Evolutionary conservation across 108 stramenopile genomes (phyloP).

Genomic region (Cyclostephanos invisitatus): DNA sequence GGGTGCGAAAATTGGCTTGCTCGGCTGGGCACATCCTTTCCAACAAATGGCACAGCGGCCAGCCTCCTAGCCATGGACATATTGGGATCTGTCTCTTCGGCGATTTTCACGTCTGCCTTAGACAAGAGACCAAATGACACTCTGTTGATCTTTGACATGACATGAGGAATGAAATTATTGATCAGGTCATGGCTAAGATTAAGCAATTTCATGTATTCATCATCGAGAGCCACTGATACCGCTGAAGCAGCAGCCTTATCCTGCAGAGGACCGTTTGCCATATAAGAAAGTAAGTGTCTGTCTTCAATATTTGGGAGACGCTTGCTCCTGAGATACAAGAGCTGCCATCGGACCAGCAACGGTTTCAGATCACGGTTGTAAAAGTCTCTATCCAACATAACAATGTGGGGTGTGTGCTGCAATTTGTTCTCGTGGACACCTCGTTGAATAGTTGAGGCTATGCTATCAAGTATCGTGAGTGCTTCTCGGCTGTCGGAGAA

Average conservation of each 20-base stretch:
- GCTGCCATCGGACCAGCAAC: conserved; percentile 94
- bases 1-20: conserved; percentile 99
- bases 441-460: conserved; percentile 75
- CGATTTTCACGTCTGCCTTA: conserved; percentile 69
- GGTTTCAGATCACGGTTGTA: conserved; percentile 90
- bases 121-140: conserved; percentile 94
- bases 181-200: conserved; percentile 95
- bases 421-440: conserved; percentile 84
- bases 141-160: conserved; percentile 95
- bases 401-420: conserved; percentile 92
- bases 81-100: conserved; percentile 78
- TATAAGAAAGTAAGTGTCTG: conserved; percentile 89
- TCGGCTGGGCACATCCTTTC: conserved; percentile 96
- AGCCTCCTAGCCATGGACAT: conserved; percentile 92
- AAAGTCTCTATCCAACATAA: conserved; percentile 87
- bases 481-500: conserved; percentile 87
- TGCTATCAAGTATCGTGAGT: conserved; percentile 80
- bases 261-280: conserved; percentile 86
- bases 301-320: conserved; percentile 90
- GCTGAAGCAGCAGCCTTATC: conserved; percentile 77
- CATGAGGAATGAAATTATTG: conserved; percentile 89
- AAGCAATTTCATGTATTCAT: conserved; percentile 98
- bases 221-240: conserved; percentile 89
- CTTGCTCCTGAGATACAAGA: conserved; percentile 91
- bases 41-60: conserved; percentile 97